phyloP scores from a whole-genome alignment of 2,329 filamentous ascomycete genomes.

The Ceratocystis alfenasii region DNA sequence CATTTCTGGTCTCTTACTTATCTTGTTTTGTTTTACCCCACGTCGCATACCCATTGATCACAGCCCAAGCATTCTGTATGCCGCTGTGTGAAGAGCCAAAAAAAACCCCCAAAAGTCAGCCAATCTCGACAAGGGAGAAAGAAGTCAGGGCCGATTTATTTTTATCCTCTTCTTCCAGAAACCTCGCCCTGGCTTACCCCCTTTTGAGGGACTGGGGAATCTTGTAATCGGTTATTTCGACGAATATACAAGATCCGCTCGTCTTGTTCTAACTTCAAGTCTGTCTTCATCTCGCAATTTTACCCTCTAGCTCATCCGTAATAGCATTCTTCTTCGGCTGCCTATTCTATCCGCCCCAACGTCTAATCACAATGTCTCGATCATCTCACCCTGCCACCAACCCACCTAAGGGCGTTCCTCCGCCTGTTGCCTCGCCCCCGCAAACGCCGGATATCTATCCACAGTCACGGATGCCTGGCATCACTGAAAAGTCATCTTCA shows the following conservation, averaged over 20 bases:
- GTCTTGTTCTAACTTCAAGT: neutral
- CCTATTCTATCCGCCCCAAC: neutral
- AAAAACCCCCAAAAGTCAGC: neutral
- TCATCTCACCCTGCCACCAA: conserved; percentile 3
- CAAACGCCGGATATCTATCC: conserved; percentile 8
- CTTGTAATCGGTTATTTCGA: conserved; percentile 7
- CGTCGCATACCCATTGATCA: conserved; percentile 15
- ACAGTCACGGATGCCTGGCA: neutral
- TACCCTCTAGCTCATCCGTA: neutral
- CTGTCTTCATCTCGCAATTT: neutral
- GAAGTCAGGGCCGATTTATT: conserved; percentile 8
- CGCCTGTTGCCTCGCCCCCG: conserved; percentile 18
- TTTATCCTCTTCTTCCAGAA: conserved; percentile 11
- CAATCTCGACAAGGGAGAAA: conserved; percentile 6
- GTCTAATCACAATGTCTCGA: conserved; percentile 14
- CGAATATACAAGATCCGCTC: neutral
- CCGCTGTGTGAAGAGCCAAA: conserved; percentile 5
- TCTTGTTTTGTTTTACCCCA: conserved; percentile 15
- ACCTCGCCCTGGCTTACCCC: conserved; percentile 15
- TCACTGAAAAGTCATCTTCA: neutral
- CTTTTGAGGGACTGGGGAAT: conserved; percentile 16
- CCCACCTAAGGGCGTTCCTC: neutral
- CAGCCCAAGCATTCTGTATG: conserved; percentile 9
- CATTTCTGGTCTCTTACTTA: conserved; percentile 6
- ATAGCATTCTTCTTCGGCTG: neutral